Base-by-base conservation (phyloP, 805 yeast genomes). In the Myxozyma neotropica region DNA sequence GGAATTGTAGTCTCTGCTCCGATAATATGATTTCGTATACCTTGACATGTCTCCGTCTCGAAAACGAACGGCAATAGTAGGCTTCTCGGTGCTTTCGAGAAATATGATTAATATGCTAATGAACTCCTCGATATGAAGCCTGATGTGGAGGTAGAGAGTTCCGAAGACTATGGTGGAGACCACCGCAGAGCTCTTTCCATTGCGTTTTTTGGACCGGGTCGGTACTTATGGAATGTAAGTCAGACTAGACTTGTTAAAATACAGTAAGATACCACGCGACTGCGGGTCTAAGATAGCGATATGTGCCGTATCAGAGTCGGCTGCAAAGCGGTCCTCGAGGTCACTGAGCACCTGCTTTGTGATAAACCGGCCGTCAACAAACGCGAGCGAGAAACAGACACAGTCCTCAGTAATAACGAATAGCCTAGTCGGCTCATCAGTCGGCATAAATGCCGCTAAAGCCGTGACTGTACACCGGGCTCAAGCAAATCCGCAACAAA, bases 31-130 rank as follows among this genome's bases (percentile, higher is more conserved):
- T 53, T 44, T 63, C 63, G 53, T 60, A 63, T 8, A 57, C 50
- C 27, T 57, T 61, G 49, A 63, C 62, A 42, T 61, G 66, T 17
- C 57, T 2, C 65, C 59, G 38, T 63, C 66, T 10, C 66, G 43
- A 26, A 57, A 61, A 4, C 61, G 50, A 1, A 63, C 62, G 5
- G 65, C 66, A 23, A 63, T 50, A 4, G 65, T 53, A 19, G 66
- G 66, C 33, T 24, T 29, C 13, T 36, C 54, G 12, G 42, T 24
- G 27, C 26, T 47, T 8, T 55, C 53, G 2, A 62, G 49, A 31
- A 60, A 59, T 15, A 60, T 44, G 40, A 61, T 43, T 4, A 58
- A 53, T 15, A 63, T 40, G 23, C 61, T 44, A 29, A 57, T 27
- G 21, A 61, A 45, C 26, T 51, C 65, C 17, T 61, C 65, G 38